Evolutionary conservation across 1,284 basidiomycete species (phyloP), one percentile per base, ranked within the genome.

Genomic region (Ustilago tritici): DNA sequence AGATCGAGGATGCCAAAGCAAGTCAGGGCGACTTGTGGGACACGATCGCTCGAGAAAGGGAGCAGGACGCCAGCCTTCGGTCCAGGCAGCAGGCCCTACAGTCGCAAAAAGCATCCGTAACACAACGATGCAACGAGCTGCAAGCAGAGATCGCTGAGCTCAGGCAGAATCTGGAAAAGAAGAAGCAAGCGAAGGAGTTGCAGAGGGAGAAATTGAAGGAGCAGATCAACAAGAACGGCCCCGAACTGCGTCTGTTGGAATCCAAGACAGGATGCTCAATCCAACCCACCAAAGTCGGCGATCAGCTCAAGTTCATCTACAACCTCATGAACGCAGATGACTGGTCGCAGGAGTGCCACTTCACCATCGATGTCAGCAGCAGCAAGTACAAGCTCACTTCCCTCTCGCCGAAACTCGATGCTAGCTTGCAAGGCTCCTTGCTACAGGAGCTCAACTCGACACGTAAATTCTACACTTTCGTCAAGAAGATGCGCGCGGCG

Each of bases 21-120:
- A 66, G 67, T 12, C 81, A 82, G 64, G 70, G 75, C 31, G 68
- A 79, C 54, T 56, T 82, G 12, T 82, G 81, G 81, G 77, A 82
- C 14, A 80, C 77, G n/a, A 80, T 82, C 49, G 77, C 79, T 12
- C 60, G 72, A 5, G 81, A 82, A 50, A 59, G 81, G 56, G 75
- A 76, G 50, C 79, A 76, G 36, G 81, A 82, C 50, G 70, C 75
- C 32, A 64, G 63, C 53, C 68, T 81, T 46, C 76, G 81, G 4
- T 43, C 76, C 0, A 65, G 79, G 41, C 75, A 81, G 31, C 77
- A 79, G 55, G 65, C 70, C 3, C 67, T 82, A 9, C 70, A 76
- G 17, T 59, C 81, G 9, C 81, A 82, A 49, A 73, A 79, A 31
- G 65, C 77, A 4, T 79, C 81, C 2, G 70, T 82, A 10, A 63